Evolutionary conservation across 2,329 filamentous ascomycete genomes (phyloP).

Genomic region (Fonsecaea erecta): DNA sequence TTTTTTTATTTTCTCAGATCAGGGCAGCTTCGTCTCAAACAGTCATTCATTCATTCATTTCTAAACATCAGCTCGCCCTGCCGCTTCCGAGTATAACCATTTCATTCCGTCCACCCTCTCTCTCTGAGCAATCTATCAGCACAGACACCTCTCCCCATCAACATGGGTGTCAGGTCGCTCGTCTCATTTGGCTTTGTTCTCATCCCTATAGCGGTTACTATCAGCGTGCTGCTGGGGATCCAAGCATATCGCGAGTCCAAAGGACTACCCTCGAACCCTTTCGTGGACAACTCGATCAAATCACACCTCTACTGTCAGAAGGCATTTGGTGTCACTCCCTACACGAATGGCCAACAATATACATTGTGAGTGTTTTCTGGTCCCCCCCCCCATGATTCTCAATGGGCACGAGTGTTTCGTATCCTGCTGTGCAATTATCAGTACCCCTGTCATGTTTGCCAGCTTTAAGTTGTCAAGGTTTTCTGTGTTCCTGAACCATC

Average conservation of each 20-base stretch:
- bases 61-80: neutral
- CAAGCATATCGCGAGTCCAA: slow-evolving; percentile 51
- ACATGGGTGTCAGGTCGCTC: slow-evolving; percentile 49
- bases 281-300: slow-evolving; percentile 47
- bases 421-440: slow-evolving; percentile 5
- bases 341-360: slow-evolving; percentile 51
- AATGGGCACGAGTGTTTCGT: neutral
- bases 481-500: slow-evolving; percentile 19
- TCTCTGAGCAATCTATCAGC: neutral
- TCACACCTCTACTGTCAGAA: slow-evolving; percentile 49
- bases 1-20: neutral
- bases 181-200: slow-evolving; percentile 58
- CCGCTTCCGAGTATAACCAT: neutral
- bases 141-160: slow-evolving; percentile 3
- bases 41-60: neutral
- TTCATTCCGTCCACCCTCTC: neutral
- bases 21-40: neutral
- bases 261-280: slow-evolving; percentile 52
- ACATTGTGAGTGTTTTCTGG: slow-evolving; percentile 49
- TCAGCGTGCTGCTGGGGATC: slow-evolving; percentile 57
- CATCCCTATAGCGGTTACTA: slow-evolving; percentile 56
- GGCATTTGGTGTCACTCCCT: slow-evolving; percentile 53
- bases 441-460: slow-evolving; percentile 21
- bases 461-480: slow-evolving; percentile 11
- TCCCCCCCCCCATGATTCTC: neutral